Evolutionary conservation across 768 basidiomycete species (phyloP).

Genomic region (Rhizopogon roseolus): DNA sequence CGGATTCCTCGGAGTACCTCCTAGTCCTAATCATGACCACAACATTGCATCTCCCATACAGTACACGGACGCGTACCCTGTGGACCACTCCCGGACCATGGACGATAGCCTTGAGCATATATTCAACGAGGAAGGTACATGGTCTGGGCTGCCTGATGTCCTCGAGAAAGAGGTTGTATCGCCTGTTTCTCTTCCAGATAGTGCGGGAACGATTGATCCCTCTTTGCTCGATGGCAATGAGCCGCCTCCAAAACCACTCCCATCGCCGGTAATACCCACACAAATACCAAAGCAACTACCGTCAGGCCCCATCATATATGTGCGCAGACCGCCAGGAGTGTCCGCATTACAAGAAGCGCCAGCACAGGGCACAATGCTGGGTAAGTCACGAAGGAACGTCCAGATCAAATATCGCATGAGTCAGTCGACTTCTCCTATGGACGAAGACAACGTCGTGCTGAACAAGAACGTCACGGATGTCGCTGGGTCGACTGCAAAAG

Average conservation of each 20-base stretch:
- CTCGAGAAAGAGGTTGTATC: background rate
- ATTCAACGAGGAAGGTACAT: constrained; percentile 8
- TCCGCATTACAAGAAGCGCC: constrained; percentile 12
- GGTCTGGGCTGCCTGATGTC: background rate
- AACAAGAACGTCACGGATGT: background rate
- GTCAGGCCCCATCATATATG: constrained; percentile 23
- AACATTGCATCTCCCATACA: background rate
- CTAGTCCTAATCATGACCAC: constrained; percentile 13
- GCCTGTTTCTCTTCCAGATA: background rate
- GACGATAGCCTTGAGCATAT: constrained; percentile 1
- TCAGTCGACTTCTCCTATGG: background rate
- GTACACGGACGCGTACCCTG: background rate
- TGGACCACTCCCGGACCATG: background rate
- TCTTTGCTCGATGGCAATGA: constrained; percentile 19
- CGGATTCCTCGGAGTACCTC: constrained; percentile 23
- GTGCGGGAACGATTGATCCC: constrained; percentile 22
- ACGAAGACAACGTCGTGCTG: background rate
- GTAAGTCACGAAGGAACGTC: constrained; percentile 16
- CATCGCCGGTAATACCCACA: background rate
- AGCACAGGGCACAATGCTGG: constrained; percentile 1
- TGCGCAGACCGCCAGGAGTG: constrained; percentile 23
- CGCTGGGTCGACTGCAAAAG: background rate
- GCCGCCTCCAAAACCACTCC: background rate
- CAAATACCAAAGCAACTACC: constrained; percentile 9
- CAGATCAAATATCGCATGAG: constrained; percentile 25